These are phyloP conservation scores for Tulasnella sp. DNA, from an alignment of 768 basidiomycete genomes.

Conservation along the genomic window DNA sequence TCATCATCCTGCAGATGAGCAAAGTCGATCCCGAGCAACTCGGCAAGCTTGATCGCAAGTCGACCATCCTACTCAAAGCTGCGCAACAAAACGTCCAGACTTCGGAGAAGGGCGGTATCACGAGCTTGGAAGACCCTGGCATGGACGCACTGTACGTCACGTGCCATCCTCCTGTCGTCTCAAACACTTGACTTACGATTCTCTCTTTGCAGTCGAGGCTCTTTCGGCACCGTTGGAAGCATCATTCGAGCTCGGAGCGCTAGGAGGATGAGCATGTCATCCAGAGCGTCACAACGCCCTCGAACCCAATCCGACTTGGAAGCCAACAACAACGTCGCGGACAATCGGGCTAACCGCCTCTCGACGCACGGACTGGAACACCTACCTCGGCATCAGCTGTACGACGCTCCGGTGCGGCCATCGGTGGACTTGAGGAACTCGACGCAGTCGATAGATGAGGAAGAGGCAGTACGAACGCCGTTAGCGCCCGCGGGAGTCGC, in stretches of 20 bases:
- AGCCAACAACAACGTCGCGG: not conserved
- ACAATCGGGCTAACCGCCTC: conserved; percentile 10
- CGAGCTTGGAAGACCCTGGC: conserved; percentile 76
- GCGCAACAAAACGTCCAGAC: conserved; percentile 57
- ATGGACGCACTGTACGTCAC: conserved; percentile 56
- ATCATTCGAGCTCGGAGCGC: conserved; percentile 45
- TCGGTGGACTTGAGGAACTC: not conserved
- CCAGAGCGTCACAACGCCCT: conserved; percentile 32
- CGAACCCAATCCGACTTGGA: conserved; percentile 12
- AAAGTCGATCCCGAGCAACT: conserved; percentile 81
- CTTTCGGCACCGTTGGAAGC: conserved; percentile 83
- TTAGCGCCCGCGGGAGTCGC: conserved; percentile 20
- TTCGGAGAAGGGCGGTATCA: conserved; percentile 54
- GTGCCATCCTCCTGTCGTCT: not conserved
- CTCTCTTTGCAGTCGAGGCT: conserved; percentile 41
- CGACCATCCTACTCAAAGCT: conserved; percentile 86
- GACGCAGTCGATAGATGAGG: not conserved
- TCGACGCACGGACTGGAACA: conserved; percentile 31
- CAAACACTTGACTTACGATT: not conserved
- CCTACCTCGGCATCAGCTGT: conserved; percentile 71
- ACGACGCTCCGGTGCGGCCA: conserved; percentile 66
- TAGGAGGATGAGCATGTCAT: conserved; percentile 31
- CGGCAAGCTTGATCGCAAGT: conserved; percentile 67
- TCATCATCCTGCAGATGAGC: conserved; percentile 90
- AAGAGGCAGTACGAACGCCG: not conserved